These are phyloP conservation scores for Vanrija sp. DNA, from an alignment of 1,284 basidiomycete species.

Conservation along the genomic window DNA sequence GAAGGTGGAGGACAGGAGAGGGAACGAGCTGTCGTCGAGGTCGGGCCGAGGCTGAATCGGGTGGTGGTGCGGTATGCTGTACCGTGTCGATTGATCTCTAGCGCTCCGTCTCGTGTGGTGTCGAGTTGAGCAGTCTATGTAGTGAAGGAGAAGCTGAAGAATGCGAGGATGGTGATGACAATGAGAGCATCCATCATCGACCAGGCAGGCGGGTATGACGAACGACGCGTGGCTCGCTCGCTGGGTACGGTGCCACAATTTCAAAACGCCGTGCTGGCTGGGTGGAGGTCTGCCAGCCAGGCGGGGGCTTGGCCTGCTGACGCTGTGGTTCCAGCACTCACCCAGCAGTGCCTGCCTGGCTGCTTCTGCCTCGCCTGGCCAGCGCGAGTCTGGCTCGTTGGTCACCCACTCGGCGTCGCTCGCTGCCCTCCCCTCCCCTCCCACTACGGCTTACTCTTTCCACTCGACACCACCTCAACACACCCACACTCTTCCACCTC, in stretches of 20 bases:
- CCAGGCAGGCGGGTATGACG: no score
- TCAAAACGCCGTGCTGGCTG: slow-evolving; percentile 15
- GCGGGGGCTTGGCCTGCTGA: no score
- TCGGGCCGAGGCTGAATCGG: not conserved
- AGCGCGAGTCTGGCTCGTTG: not conserved
- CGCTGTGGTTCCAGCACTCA: no score
- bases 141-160: not conserved
- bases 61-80: no score
- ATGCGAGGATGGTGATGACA: not conserved
- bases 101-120: not conserved
- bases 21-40: not conserved
- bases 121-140: not conserved
- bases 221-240: slow-evolving; percentile 21
- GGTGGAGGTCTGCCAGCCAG: not conserved
- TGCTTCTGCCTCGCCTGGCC: not conserved
- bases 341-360: not conserved
- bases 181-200: no score
- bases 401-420: not conserved
- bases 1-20: not conserved
- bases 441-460: no score
- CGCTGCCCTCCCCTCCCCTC: not conserved
- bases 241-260: slow-evolving; percentile 12
- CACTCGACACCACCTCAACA: no score
- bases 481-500: not conserved
- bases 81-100: no score